Evolutionary conservation across 192 early-diverging fungal genomes (phyloP).

Genomic region (Dissophora ornata): DNA sequence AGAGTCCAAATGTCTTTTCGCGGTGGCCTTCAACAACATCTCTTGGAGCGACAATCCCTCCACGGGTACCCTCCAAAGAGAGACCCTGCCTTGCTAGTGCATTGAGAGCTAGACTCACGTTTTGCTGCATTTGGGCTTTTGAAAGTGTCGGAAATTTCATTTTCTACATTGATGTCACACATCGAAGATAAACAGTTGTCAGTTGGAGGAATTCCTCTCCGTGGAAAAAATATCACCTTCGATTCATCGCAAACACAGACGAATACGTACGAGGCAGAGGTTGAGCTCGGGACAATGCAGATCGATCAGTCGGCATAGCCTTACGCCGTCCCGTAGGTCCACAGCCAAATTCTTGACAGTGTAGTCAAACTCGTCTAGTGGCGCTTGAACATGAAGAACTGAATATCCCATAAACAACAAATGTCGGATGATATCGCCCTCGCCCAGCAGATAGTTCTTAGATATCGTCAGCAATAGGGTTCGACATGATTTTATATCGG

Average conservation of each 20-base stretch:
- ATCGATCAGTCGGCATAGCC: slow-evolving; percentile 43
- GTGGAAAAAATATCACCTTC: too few species aligned
- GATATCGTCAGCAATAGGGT: slow-evolving; percentile 32
- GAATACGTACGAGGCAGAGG: slow-evolving; percentile 37
- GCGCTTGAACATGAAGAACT: slow-evolving; percentile 36
- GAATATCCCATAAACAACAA: slow-evolving; percentile 51
- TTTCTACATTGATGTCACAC: slow-evolving; percentile 18
- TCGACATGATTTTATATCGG: slow-evolving; percentile 43
- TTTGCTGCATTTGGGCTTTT: slow-evolving; percentile 54
- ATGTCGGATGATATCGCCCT: slow-evolving; percentile 51
- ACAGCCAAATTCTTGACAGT: slow-evolving; percentile 48
- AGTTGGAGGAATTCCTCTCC: too few species aligned
- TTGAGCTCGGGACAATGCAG: slow-evolving; percentile 30
- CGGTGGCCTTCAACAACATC: slow-evolving; percentile 57
- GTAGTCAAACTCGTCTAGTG: slow-evolving; percentile 51
- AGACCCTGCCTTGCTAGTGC: slow-evolving; percentile 35
- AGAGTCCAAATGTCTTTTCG: slow-evolving; percentile 55
- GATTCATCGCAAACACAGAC: neutral
- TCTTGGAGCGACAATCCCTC: slow-evolving; percentile 29
- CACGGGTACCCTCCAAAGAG: slow-evolving; percentile 45
- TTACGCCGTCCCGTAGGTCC: slow-evolving; percentile 48
- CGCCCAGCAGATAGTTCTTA: slow-evolving; percentile 44
- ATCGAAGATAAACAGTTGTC: neutral
- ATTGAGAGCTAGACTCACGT: slow-evolving; percentile 44
- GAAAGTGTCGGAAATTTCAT: slow-evolving; percentile 54